Evolutionary conservation across 2,329 filamentous ascomycete species (phyloP), one percentile per base, ranked within the genome.

Genomic region (Ophiosphaerella herpotricha): DNA sequence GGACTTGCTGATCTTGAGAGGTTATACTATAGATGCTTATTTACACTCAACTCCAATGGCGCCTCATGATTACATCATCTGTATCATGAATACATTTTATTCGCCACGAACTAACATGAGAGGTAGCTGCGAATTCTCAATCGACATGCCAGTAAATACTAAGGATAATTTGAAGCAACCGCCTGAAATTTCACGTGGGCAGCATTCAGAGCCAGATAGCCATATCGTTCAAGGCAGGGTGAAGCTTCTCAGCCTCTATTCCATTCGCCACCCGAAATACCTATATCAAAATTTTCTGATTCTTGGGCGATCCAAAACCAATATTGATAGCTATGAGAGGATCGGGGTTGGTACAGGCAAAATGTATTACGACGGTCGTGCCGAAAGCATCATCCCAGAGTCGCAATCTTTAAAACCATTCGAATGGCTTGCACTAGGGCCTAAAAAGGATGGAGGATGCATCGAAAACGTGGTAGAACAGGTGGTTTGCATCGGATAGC

Each of bases 221-320:
- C 23, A 21, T n/a, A 34, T 13, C 4, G 6, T 18, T 31, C 26
- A 43, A 18, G 12, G 16, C 11, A 7, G 4, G 14, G 16, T 43
- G n/a, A 24, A n/a, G n/a, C 16, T 43, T 35, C 21, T 43, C 11
- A 43, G 41, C 21, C 16, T 43, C 5, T 43, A 43, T 32, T 43
- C 41, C 5, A 43, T 43, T 16, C 31, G 24, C 11, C 32, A 43
- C 24, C 41, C 7, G 9, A 34, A 23, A 21, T 23, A 36, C 12
- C n/a, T 43, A 5, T 36, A 43, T 36, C 31, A 43, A 7, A 36
- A 23, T 31, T 43, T 43, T 14, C 41, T 43, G 14, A 43, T 43
- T 18, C 41, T 43, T 5, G 41, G 34, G 24, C 41, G 31, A 29
- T 13, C 31, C 14, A 24, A 18, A 31, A 43, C 24, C 32, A 31